Evolutionary conservation across 306 rosid species (phyloP), one percentile per base, ranked within the genome.

Genomic region (Mucuna pruriens): DNA sequence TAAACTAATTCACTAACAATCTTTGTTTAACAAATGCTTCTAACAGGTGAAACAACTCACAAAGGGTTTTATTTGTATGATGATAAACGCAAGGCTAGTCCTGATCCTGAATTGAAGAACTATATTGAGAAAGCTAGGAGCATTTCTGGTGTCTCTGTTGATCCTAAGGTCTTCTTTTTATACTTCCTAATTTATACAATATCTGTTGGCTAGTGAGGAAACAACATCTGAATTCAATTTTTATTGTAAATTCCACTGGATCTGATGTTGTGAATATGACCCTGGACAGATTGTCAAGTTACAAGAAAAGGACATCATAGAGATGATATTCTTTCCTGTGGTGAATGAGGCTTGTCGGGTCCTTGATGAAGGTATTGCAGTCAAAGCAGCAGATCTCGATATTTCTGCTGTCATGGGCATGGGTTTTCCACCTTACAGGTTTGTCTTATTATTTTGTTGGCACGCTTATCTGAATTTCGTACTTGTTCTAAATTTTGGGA

Each of bases 401-500:
- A 88, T 95, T 74, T 83, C 98, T 76, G 78, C 91, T 22, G 83
- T 93, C 86, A 91, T 89, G 94, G 99, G 97, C 79, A 93, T 95
- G 99, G 99, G 99, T 33, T 95, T 95, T 79, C 99, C 99, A 40
- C 85, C 97, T 38, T 93, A 95, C 96, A 93, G 99, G 99, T 95
- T 71, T 76, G 87, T 84, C 20, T 73, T 8, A 26, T 68, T 44
- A 52, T 42, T 34, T 38, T 20, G 76, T 73, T 20, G 39, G 40
- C 49, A 57, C 38, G 22, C 66, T 80, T 71, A 65, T 58, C 15
- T 34, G 8, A 55, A 22, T 44, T 77, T 48, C 10, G 7, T 3
- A 26, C 12, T n/a, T 69, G 63, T 71, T 23, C 74, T 88, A 74
- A 78, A 63, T 58, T 80, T 40, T 55, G 70, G 85, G 26, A 54